These are phyloP conservation scores for Echinochloa phyllopogon DNA, from an alignment of 176 grass and related monocot genomes.

Conservation along the genomic window DNA sequence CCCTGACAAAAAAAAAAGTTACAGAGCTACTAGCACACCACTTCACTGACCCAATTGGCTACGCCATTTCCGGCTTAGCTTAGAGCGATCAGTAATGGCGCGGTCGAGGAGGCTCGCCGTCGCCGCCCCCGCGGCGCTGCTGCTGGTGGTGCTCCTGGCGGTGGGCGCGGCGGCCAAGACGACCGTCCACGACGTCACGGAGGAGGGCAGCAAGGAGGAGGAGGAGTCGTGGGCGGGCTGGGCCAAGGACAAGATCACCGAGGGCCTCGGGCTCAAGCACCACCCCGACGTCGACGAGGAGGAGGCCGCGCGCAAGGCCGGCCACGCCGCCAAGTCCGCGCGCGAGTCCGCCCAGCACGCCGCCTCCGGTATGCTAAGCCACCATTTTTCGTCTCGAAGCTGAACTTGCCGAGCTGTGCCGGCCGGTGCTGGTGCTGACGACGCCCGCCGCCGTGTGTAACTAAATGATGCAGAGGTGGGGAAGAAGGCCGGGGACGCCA, in stretches of 20 bases:
- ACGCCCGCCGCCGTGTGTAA: not conserved
- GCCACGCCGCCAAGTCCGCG: conserved; percentile 45
- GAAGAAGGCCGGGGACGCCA: conserved; percentile 44
- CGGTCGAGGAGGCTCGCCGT: conserved; percentile 38
- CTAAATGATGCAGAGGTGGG: conserved; percentile 27
- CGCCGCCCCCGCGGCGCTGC: conserved; percentile 21
- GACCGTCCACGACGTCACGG: not conserved
- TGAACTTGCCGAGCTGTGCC: not conserved
- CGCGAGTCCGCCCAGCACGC: conserved; percentile 53
- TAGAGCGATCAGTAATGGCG: conserved; percentile 6
- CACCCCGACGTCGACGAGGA: conserved; percentile 53
- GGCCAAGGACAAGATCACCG: conserved; percentile 85
- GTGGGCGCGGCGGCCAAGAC: conserved; percentile 29
- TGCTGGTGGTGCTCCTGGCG: conserved; percentile 48
- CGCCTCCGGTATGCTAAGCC: conserved; percentile 47
- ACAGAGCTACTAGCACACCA: not conserved
- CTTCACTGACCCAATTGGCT: not conserved
- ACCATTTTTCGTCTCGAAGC: not conserved
- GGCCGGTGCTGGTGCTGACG: not conserved
- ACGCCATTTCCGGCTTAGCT: not conserved
- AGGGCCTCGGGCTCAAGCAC: conserved; percentile 65
- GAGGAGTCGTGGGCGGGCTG: conserved; percentile 70
- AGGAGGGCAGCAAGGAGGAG: conserved; percentile 32
- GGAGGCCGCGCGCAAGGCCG: conserved; percentile 57
- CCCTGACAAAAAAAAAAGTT: not conserved